Conservation (phyloP, 2,329 filamentous ascomycete species). For the Neocatenulostroma microsporum region DNA sequence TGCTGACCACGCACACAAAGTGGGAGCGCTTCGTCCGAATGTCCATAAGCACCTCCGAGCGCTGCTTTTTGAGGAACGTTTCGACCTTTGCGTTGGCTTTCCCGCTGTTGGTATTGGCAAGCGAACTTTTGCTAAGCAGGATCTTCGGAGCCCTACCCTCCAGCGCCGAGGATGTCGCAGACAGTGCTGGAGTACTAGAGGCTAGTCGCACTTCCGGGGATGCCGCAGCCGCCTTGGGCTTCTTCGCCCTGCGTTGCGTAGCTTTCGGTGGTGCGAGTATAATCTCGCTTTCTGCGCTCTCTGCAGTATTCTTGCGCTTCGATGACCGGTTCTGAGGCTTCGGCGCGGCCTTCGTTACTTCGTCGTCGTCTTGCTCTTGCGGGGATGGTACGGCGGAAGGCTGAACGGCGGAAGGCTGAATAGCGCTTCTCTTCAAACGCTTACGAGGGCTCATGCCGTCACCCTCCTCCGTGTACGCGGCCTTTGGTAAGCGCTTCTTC, state of each 20-base stretch:
- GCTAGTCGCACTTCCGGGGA: constrained; percentile 1
- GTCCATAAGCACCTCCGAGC: constrained; percentile 24
- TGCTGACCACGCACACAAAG: constrained; percentile 31
- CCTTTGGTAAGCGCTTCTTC: not conserved
- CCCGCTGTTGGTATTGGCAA: constrained; percentile 13
- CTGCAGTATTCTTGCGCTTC: too few relatives aligned
- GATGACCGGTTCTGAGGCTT: too few relatives aligned
- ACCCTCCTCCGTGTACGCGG: not conserved
- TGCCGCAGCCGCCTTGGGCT: too few relatives aligned
- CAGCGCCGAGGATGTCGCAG: constrained; percentile 4
- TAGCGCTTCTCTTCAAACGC: too few relatives aligned
- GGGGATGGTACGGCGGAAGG: too few relatives aligned
- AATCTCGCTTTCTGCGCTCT: too few relatives aligned
- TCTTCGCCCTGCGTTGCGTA: too few relatives aligned
- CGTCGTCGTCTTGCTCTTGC: too few relatives aligned
- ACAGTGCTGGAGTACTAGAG: constrained; percentile 1
- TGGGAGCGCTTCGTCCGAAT: constrained; percentile 26
- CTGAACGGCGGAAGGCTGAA: too few relatives aligned
- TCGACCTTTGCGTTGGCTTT: too few relatives aligned
- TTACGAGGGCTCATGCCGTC: not conserved
- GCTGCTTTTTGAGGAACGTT: constrained; percentile 30
- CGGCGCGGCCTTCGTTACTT: too few relatives aligned
- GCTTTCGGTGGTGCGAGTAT: too few relatives aligned
- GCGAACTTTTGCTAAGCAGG: constrained; percentile 16
- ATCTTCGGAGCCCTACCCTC: constrained; percentile 14